A percentile compares a stretch with the other conserved stretches of the same genome.
Evolutionary conservation across 768 basidiomycete genomes (phyloP).

Genomic region (Lepiota venenata): DNA sequence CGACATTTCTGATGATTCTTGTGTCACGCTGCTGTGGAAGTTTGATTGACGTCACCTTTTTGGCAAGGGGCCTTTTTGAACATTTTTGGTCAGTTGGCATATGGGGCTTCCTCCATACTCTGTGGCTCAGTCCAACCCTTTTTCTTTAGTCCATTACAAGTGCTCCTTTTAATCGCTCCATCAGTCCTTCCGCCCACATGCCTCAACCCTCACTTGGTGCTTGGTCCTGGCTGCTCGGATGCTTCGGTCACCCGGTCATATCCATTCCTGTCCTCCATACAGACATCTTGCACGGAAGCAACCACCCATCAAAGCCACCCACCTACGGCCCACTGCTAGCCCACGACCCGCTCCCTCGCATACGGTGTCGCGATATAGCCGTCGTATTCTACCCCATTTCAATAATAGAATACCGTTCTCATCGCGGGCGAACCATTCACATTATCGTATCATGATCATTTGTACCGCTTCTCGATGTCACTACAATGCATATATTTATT

Average conservation of each 20-base stretch:
- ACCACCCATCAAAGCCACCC: background rate
- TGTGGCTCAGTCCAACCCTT: background rate
- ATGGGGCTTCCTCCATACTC: background rate
- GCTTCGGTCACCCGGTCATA: background rate
- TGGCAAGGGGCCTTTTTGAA: conserved; percentile 3
- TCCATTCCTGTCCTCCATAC: background rate
- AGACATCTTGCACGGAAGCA: background rate
- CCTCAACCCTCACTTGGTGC: background rate
- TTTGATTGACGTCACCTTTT: conserved; percentile 10
- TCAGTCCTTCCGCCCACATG: background rate
- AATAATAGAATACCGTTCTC: conserved; percentile 13
- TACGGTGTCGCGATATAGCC: conserved; percentile 5
- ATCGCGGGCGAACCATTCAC: conserved; percentile 9
- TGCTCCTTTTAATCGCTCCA: background rate
- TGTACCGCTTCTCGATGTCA: conserved; percentile 12
- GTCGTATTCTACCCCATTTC: conserved; percentile 5
- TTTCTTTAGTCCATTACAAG: conserved; percentile 3
- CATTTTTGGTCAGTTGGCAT: conserved; percentile 3
- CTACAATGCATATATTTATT: conserved; percentile 10
- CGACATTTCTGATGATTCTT: conserved; percentile 8
- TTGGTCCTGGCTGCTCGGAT: background rate
- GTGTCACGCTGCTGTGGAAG: conserved; percentile 5
- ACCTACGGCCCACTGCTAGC: conserved; percentile 1
- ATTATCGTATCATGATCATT: conserved; percentile 13
- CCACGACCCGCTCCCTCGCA: too few relatives aligned